Base-by-base conservation (phyloP, 148 eudicot genomes). In the Dianthus caryophyllus region DNA sequence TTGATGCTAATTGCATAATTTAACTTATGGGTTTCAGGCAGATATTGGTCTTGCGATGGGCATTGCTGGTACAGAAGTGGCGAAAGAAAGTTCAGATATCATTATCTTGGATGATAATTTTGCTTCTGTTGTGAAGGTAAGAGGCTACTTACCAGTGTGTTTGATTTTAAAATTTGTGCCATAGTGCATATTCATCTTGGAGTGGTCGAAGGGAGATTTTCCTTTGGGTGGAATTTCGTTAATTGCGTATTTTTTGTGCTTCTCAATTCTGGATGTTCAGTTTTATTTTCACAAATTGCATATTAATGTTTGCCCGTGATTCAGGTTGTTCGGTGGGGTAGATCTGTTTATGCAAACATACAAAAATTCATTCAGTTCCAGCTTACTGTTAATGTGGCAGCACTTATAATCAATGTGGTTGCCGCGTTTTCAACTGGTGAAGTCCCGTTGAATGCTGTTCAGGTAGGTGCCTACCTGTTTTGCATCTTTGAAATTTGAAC, bases 281-380 rank as follows among this genome's bases (percentile, higher is more conserved):
- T n/a, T 12, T 50, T 30, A 20, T 39, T 11, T 31, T n/a, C n/a
- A 14, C 52, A 67, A 13, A 27, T 20, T 46, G 24, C 25, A 25
- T 11, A 26, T 16, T 33, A 11, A 20, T 62, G 12, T 8, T 12
- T 38, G 36, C n/a, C 6, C 47, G 9, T 24, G 47, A 62, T 82
- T 62, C 89, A 93, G 98, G 96, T 93, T 52, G 98, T 93, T 57
- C 78, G 90, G 21, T 93, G 98, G 98, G 98, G 98, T 29, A 82
- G 98, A 81, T 93, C 98, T 71, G 98, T 93, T 12, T 93, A 87
- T 80, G 94, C 95, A 39, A 93, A 93, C 72, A 87, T 93, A 60
- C 98, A 93, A 82, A 93, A 89, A 77, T 93, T 93, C 64, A 87
- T 93, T 66, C 98, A 93, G 73, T 93, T 93, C 71, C 96, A 89